Conservation (phyloP, 2,329 filamentous ascomycete genomes). For the Trichoderma atroviride region DNA sequence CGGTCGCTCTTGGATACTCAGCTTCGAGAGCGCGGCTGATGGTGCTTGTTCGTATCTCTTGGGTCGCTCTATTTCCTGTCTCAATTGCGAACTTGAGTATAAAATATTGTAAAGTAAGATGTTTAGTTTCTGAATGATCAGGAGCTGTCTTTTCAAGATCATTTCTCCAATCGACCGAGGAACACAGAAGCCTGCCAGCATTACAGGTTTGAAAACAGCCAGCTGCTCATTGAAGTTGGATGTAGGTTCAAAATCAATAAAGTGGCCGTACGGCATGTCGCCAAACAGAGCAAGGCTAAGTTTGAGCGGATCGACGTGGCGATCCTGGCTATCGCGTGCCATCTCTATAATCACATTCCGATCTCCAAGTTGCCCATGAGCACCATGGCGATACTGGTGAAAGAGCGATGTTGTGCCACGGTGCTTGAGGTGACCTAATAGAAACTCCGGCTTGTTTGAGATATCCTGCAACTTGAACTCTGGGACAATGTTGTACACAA, state of each 20-base stretch:
- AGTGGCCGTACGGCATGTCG: constrained; percentile 4
- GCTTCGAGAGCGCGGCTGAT: constrained; percentile 38
- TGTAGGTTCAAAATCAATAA: constrained; percentile 29
- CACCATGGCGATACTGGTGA: constrained; percentile 41
- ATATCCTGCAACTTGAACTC: constrained; percentile 51
- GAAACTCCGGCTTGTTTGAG: constrained; percentile 26
- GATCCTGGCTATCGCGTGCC: background rate
- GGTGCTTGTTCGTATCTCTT: constrained; percentile 39
- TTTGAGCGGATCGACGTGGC: constrained; percentile 33
- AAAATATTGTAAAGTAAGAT: constrained; percentile 49
- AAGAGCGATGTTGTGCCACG: constrained; percentile 40
- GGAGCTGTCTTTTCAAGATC: constrained; percentile 45
- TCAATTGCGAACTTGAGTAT: constrained; percentile 40
- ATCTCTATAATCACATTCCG: constrained; percentile 39
- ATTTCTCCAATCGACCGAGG: constrained; percentile 40
- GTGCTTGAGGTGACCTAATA: constrained; percentile 45
- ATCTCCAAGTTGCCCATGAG: constrained; percentile 42
- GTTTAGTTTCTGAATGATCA: constrained; percentile 43
- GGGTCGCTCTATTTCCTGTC: constrained; percentile 29
- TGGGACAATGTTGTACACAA: constrained; percentile 44
- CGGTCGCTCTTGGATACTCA: constrained; percentile 35
- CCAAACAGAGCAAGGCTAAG: constrained; percentile 44
- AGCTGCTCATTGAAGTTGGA: background rate
- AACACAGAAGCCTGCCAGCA: constrained; percentile 33
- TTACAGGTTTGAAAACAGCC: constrained; percentile 30